Evolutionary conservation across 495 filamentous ascomycete species (phyloP), one percentile per base, ranked within the genome.

Genomic region (Aspergillus campestris): DNA sequence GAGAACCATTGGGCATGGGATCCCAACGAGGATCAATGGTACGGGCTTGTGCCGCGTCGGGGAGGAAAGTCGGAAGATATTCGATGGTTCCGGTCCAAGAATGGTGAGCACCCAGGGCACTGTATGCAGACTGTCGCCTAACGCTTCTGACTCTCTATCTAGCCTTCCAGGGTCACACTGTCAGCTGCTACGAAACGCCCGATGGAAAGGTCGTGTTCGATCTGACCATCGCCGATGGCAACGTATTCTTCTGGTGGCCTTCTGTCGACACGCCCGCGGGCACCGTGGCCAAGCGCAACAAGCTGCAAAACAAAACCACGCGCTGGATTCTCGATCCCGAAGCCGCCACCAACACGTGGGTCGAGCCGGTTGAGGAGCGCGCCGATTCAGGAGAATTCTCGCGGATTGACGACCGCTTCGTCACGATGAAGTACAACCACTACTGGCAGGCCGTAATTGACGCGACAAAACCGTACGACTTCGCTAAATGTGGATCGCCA

Each of bases 1-100:
- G 70, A 68, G 0, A 70, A 77, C 40, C 74, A 80, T 48, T 80
- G 71, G 55, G 67, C 70, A 0, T 80, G 74, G 74, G 71, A 76
- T 31, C 65, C 70, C 0, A 61, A 72, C 2, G 69, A 73, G 45
- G 69, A 71, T 44, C 68, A 72, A 48, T 71, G 66, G 52, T 73
- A 74, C 48, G 74, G 67, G 0, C 42, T 78, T 7, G 61, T 77
- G 0, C 74, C 74, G 6, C 58, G 76, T 11, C 44, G 66, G 18
- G 69, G 69, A 11, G 74, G 58, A 0, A 73, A 70, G 54, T 62
- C 51, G 0, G 71, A 65, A 56, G 75, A 79, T 47, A 70, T 78
- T 65, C 35, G 45, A 57, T 58, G 40, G 29, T 32, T 40, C 28
- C 18, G 38, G 27, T 37, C 48, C 14, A 38, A 47, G n/a, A 39